phyloP scores from a whole-genome alignment of 768 basidiomycete genomes.

The Lactifluus subvellereus region DNA sequence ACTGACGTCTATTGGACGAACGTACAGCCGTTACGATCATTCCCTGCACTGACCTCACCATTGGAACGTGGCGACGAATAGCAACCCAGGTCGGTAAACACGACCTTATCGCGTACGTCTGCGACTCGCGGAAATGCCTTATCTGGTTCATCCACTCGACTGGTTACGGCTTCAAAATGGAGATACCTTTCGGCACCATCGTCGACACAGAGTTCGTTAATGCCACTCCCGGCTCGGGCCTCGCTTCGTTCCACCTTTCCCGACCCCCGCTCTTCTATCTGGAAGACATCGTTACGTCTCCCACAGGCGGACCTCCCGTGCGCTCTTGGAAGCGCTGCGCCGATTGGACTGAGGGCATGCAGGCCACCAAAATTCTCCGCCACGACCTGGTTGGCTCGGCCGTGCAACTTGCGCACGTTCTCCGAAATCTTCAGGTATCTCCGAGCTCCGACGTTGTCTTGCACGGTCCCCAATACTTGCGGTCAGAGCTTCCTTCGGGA shows the following conservation, averaged over 20 bases:
- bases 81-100: conserved; percentile 47
- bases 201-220: conserved; percentile 51
- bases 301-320: conserved; percentile 29
- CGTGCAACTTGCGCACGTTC: conserved; percentile 49
- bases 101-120: conserved; percentile 73
- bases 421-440: conserved; percentile 32
- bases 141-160: conserved; percentile 75
- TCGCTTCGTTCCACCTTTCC: conserved; percentile 60
- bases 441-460: conserved; percentile 20
- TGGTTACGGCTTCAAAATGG: conserved; percentile 81
- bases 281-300: conserved; percentile 39
- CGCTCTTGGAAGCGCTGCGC: conserved; percentile 57
- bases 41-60: conserved; percentile 65
- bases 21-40: conserved; percentile 63
- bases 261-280: conserved; percentile 65
- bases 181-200: conserved; percentile 64
- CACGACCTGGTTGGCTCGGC: conserved; percentile 64
- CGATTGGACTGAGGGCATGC: conserved; percentile 73
- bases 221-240: conserved; percentile 47
- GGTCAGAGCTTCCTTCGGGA: conserved; percentile 12
- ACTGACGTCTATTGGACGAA: background rate
- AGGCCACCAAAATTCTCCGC: conserved; percentile 55
- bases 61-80: conserved; percentile 77
- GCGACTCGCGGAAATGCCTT: conserved; percentile 56
- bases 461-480: conserved; percentile 19